Evolutionary conservation across 176 grass and related monocot genomes (phyloP), one percentile per base, ranked within the genome.

Genomic region (Chloris gayana): DNA sequence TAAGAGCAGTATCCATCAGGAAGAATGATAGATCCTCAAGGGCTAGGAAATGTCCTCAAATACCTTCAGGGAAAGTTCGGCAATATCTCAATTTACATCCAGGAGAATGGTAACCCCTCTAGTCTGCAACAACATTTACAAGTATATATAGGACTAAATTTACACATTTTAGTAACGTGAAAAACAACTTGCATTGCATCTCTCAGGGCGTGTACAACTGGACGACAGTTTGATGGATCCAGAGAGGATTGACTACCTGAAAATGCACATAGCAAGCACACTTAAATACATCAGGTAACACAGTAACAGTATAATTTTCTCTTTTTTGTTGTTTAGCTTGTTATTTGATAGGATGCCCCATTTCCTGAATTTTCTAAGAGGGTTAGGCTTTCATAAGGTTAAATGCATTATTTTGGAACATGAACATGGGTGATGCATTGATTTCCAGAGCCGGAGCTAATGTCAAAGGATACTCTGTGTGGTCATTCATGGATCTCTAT

Each of bases 401-500:
- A 38, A 77, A 19, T 21, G 46, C 53, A 65, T 62, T 58, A 53
- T 75, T 22, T 21, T 14, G 27, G 19, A 30, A 24, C 22, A 44
- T 30, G 47, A 30, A 42, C 14, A 68, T 75, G 2, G n/a, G 26
- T 14, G 5, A 62, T 32, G 19, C n/a, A 60, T 57, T 51, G 38
- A 34, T 45, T 80, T 73, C 64, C 33, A 93, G 87, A 81, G 74
- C 83, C 45, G 91, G 87, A 70, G 49, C 57, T n/a, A 85, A 93
- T 63, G 78, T 90, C 33, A 87, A 65, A 79, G 88, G 91, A 85
- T 90, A 88, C 57, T 90, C 78, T 21, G 78, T 83, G 7, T 93
- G 91, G 91, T 85, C 91, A 11, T 83, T 93, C 7, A 21, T 93
- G 44, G 91, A 93, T 59, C 24, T 83, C 18, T 90, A 85, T n/a